Base-by-base conservation (phyloP, 2,329 filamentous ascomycete genomes). In the Bipolaris victoriae region DNA sequence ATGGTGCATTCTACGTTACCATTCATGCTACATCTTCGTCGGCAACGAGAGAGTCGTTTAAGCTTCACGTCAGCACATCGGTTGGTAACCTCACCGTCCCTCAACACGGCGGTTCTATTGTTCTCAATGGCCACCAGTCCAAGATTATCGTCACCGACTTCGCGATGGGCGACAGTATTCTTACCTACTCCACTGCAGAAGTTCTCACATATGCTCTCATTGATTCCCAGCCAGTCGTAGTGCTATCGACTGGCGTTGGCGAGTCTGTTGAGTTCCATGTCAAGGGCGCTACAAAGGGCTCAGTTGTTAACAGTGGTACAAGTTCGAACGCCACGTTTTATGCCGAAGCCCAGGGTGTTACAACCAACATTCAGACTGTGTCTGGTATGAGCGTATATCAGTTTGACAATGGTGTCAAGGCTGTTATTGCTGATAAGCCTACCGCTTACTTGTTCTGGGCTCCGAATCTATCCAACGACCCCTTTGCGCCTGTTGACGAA, bases 71-170 rank as follows among this genome's bases (percentile, higher is more conserved):
- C 7, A 81, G 80, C 43, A 88, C 86, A 0, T 86, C 85, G 0
- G 76, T 76, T 15, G 86, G 86, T 1, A 71, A 78, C 5, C 58
- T 87, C 7, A 83, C 80, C 0, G 78, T 88, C 13, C 85, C 86
- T 1, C 81, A 82, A 54, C 77, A 81, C 44, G 79, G 76, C 1
- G 77, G 77, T 0, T 67, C 71, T 0, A 81, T 87, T 43, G 76
- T 81, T 5, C 78, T 89, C 39, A 82, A 87, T 53, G 86, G 86
- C 1, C 83, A 86, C 36, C 83, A 87, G 53, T 82, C 85, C 7
- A 88, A 88, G 77, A 83, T 88, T 15, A 70, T 88, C 3, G 83
- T 85, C 0, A 85, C 85, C 0, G 86, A 88, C 62, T 88, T 87
- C 55, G 69, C 61, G 1, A 81, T 87, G 37, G 86, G 85, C 1